These are phyloP conservation scores for Podosphaera aphanis DNA, from an alignment of 2,329 filamentous ascomycete genomes.

Conservation along the genomic window DNA sequence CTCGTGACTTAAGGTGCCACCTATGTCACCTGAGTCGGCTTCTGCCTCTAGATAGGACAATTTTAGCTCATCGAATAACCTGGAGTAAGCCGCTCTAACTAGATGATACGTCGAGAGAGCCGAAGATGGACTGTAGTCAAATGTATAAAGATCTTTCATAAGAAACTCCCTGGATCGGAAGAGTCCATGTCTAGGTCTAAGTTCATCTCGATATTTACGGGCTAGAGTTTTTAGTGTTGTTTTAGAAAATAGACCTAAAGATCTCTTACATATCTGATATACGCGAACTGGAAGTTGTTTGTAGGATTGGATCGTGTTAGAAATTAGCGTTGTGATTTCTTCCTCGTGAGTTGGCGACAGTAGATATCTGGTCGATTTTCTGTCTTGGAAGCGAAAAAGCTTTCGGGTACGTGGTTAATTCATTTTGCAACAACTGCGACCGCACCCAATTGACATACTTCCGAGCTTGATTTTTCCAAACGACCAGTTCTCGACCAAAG, in stretches of 20 bases:
- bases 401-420: slow-evolving; percentile 16
- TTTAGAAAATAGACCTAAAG: background rate
- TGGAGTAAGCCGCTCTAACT: slow-evolving; percentile 49
- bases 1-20: slow-evolving; percentile 78
- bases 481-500: slow-evolving; percentile 72
- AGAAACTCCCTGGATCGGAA: slow-evolving; percentile 74
- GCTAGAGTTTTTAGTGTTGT: slow-evolving; percentile 22
- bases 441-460: slow-evolving; percentile 25
- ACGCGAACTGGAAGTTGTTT: slow-evolving; percentile 66
- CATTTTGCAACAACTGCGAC: background rate
- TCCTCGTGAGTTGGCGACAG: slow-evolving; percentile 90
- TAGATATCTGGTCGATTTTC: slow-evolving; percentile 50
- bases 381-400: slow-evolving; percentile 61
- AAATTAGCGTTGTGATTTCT: slow-evolving; percentile 70
- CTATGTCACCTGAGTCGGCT: slow-evolving; percentile 91
- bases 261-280: slow-evolving; percentile 58
- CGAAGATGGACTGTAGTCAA: slow-evolving; percentile 44
- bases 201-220: slow-evolving; percentile 85
- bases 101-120: slow-evolving; percentile 60
- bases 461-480: slow-evolving; percentile 44
- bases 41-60: slow-evolving; percentile 66
- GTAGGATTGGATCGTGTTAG: slow-evolving; percentile 51
- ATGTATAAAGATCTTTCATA: slow-evolving; percentile 98
- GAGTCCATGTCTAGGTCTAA: slow-evolving; percentile 67
- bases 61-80: slow-evolving; percentile 61